phyloP scores from a whole-genome alignment of 768 basidiomycete genomes.

The Tricholoma bakamatsutake region DNA sequence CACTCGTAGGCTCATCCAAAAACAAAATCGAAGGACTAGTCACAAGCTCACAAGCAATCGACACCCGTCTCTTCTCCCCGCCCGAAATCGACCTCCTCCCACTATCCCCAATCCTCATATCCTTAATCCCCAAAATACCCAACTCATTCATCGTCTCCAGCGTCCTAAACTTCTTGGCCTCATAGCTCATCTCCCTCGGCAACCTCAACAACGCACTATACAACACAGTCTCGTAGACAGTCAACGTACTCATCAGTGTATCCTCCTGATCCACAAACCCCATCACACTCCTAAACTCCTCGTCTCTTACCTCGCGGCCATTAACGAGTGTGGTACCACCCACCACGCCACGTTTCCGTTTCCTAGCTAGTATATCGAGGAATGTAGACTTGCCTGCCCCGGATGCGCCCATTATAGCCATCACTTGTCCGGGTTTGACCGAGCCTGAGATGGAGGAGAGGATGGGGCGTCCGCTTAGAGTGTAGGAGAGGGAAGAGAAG shows the following conservation, averaged over 20 bases:
- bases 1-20: slow-evolving; percentile 96
- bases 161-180: slow-evolving; percentile 92
- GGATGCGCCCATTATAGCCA: slow-evolving; percentile 96
- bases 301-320: slow-evolving; percentile 68
- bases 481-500: slow-evolving; percentile 81
- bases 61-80: slow-evolving; percentile 94
- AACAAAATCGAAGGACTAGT: slow-evolving; percentile 95
- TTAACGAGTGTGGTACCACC: slow-evolving; percentile 78
- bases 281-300: slow-evolving; percentile 77
- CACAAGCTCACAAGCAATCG: slow-evolving; percentile 96
- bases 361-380: slow-evolving; percentile 92
- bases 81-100: slow-evolving; percentile 91
- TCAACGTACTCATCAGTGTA: slow-evolving; percentile 93
- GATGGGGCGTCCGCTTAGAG: slow-evolving; percentile 58
- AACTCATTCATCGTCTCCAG: slow-evolving; percentile 95
- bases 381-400: slow-evolving; percentile 96
- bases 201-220: slow-evolving; percentile 88
- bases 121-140: slow-evolving; percentile 88
- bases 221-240: slow-evolving; percentile 95
- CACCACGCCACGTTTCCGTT: slow-evolving; percentile 77
- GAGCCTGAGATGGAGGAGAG: slow-evolving; percentile 79
- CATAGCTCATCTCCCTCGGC: slow-evolving; percentile 91
- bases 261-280: slow-evolving; percentile 99
- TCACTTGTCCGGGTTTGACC: slow-evolving; percentile 83
- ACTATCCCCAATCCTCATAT: slow-evolving; percentile 82